Conservation (phyloP, 1,284 basidiomycete genomes). For the Austroboletus novae-zelandiae region DNA sequence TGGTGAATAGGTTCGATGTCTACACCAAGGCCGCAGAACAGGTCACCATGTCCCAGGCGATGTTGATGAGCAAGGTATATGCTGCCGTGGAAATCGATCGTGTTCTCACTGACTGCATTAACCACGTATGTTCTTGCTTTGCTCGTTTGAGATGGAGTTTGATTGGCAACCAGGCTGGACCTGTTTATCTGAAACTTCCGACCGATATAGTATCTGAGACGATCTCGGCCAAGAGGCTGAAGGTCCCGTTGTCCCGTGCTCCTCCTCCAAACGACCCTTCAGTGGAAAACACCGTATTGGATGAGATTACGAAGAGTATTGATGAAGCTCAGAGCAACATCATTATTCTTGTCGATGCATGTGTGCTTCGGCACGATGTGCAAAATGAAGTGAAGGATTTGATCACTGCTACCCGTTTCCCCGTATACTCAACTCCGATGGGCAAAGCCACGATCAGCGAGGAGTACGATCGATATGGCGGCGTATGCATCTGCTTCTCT, state of each 20-base stretch:
- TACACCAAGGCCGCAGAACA: constrained; percentile 78
- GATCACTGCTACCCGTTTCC: constrained; percentile 67
- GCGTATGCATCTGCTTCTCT: constrained; percentile 43
- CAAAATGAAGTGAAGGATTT: constrained; percentile 69
- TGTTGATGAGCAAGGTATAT: constrained; percentile 50
- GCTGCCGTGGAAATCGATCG: constrained; percentile 79
- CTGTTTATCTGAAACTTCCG: constrained; percentile 87
- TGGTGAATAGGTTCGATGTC: constrained; percentile 60
- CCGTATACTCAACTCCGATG: constrained; percentile 85
- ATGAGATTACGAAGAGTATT: constrained; percentile 67
- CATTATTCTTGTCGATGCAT: constrained; percentile 86
- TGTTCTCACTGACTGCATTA: constrained; percentile 73
- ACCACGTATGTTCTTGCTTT: constrained; percentile 39
- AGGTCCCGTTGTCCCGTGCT: constrained; percentile 56
- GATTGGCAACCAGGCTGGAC: constrained; percentile 56
- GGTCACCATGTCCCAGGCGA: constrained; percentile 71
- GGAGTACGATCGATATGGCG: constrained; percentile 81
- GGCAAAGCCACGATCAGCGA: constrained; percentile 85
- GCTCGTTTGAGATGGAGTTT: neutral
- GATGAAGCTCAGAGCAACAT: constrained; percentile 62
- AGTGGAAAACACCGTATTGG: constrained; percentile 70
- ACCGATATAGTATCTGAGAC: constrained; percentile 77
- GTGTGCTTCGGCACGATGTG: constrained; percentile 79
- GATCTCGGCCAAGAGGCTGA: constrained; percentile 66
- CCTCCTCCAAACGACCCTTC: constrained; percentile 55